A percentile compares a stretch with the other conserved stretches of the same genome.
phyloP scores from a whole-genome alignment of 108 stramenopile genomes.

The Halocafeteria seosinensis region DNA sequence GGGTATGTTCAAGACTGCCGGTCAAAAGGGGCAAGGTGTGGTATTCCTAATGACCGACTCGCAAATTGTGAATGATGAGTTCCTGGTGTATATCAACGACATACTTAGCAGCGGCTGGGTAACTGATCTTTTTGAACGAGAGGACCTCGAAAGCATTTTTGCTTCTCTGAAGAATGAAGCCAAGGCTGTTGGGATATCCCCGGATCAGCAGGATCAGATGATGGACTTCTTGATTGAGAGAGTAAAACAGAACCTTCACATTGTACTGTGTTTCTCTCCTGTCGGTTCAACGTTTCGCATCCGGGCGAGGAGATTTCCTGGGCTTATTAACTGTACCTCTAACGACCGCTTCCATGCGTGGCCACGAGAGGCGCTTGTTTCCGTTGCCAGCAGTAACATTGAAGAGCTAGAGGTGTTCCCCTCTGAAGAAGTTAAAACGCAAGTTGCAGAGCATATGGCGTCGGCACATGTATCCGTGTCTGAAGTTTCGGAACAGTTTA shows the following conservation, averaged over 20 bases:
- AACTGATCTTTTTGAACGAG: constrained; percentile 61
- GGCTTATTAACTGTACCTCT: constrained; percentile 57
- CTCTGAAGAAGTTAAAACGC: constrained; percentile 16
- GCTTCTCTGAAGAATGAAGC: constrained; percentile 53
- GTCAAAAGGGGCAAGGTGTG: constrained; percentile 49
- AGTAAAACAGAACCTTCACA: constrained; percentile 53
- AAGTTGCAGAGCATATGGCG: constrained; percentile 63
- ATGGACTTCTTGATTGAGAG: constrained; percentile 52
- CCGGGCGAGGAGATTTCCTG: constrained; percentile 65
- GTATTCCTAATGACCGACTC: constrained; percentile 68
- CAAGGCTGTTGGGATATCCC: constrained; percentile 47
- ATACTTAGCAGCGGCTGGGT: constrained; percentile 68
- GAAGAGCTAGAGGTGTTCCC: constrained; percentile 47
- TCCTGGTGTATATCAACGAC: constrained; percentile 71
- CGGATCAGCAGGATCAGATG: constrained; percentile 48
- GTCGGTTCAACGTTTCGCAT: constrained; percentile 65
- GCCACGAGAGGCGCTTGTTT: constrained; percentile 64
- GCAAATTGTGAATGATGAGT: constrained; percentile 64
- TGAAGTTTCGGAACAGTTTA: constrained; percentile 40
- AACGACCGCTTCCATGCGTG: constrained; percentile 74
- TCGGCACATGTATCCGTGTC: constrained; percentile 59
- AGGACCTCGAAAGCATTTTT: constrained; percentile 55
- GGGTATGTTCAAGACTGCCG: constrained; percentile 47
- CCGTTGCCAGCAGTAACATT: constrained; percentile 57
- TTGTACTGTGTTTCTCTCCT: constrained; percentile 65